Evolutionary conservation across 805 yeast genomes (phyloP), one percentile per base, ranked within the genome.

Genomic region (Suhomyces tanzawaensis): DNA sequence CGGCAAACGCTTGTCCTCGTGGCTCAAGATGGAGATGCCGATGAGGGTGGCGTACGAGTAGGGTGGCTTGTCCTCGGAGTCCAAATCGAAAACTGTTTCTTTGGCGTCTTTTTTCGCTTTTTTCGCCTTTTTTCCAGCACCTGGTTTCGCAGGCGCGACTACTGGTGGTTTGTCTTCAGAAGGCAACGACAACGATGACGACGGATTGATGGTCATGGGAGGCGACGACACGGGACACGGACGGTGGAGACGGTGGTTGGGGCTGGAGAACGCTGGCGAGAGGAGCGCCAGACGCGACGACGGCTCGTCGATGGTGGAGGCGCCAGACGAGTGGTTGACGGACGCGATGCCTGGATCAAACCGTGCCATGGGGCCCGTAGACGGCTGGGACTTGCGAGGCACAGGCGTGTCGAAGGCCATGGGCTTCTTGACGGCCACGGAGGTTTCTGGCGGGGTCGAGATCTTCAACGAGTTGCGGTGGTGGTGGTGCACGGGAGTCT

Each of bases 21-120:
- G 80, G 44, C 93, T 77, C 47, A 91, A 66, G 34, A 91, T 85
- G 1, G 98, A 91, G 83, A 91, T 82, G 2, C 96, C 96, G 46
- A 91, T 91, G 42, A 91, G 72, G 36, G 89, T 82, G 3, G 99
- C 99, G 57, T 91, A 91, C 4, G 96, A 87, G 59, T 81, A 90
- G 0, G 96, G 96, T 2, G 99, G 99, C 60, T 93, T 91, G 36
- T 64, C 72, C 18, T 79, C 76, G 7, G 81, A 78, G 37, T 50
- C 57, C 48, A 81, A 80, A 19, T 62, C 62, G 44, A 68, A 69
- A 8, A 61, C 53, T n/a, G 55, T 40, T 30, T 64, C 67, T 32
- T 63, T 60, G 19, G 52, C 30, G 11, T 55, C 62, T 36, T 55
- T 58, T 33, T 50, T 47, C 21, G 51, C 37, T 46, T 60, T 61